Evolutionary conservation across 257 asterid genomes (phyloP).

Genomic region (Nicotiana benthamiana): DNA sequence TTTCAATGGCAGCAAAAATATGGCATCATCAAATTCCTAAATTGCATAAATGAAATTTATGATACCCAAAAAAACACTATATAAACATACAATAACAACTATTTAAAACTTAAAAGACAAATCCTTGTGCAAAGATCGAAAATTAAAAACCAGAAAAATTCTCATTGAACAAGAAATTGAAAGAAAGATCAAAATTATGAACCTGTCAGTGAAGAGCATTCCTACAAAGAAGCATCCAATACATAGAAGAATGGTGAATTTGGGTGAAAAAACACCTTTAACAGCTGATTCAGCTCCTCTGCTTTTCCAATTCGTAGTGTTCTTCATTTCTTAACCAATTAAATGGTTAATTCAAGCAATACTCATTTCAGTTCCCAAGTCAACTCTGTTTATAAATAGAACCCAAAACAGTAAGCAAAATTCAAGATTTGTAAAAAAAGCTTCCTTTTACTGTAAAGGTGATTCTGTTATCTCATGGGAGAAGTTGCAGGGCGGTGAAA

Average conservation of each 20-base stretch:
- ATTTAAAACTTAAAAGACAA: neutral
- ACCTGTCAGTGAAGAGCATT: conserved; percentile 98
- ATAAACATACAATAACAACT: neutral
- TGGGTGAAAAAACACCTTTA: conserved; percentile 47
- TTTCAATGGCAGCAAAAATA: neutral
- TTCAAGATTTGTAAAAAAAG: neutral
- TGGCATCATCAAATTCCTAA: neutral
- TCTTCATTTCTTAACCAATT: conserved; percentile 16
- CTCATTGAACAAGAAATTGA: neutral
- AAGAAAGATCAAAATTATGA: conserved; percentile 8
- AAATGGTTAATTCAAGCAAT: conserved; percentile 23
- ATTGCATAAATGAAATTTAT: neutral
- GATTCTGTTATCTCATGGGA: conserved; percentile 3
- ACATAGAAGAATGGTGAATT: conserved; percentile 58
- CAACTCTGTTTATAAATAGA: neutral
- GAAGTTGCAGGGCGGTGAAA: neutral
- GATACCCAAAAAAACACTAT: neutral
- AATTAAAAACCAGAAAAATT: neutral
- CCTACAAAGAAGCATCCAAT: conserved; percentile 83
- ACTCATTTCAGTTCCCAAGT: conserved; percentile 25
- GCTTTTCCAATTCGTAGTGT: conserved; percentile 75
- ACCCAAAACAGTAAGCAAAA: neutral
- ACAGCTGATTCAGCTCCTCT: conserved; percentile 58
- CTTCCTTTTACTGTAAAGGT: neutral
- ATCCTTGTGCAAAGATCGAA: neutral